Conservation (phyloP, 306 rosid genomes). For the Casuarina cunninghamiana region DNA sequence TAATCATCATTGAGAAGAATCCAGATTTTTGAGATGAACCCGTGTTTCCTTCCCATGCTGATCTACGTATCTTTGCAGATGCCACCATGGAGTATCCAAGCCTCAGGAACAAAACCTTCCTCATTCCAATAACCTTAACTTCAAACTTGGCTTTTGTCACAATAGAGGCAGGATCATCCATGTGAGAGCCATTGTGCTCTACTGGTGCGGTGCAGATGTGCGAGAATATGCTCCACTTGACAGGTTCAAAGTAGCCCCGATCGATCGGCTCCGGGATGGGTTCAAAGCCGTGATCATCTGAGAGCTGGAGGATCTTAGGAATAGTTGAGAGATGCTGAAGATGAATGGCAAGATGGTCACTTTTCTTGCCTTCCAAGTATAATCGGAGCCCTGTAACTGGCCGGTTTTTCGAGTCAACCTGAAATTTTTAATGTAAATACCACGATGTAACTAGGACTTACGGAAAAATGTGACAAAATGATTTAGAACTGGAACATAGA, state of each 20-base stretch:
- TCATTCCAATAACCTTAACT: constrained; percentile 70
- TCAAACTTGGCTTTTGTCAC: constrained; percentile 90
- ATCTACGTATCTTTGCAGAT: constrained; percentile 63
- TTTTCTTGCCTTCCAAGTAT: constrained; percentile 78
- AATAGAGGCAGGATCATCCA: constrained; percentile 61
- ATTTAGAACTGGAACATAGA: neutral
- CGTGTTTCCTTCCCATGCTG: constrained; percentile 85
- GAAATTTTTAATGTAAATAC: constrained; percentile 28
- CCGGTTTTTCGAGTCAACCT: constrained; percentile 72
- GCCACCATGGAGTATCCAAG: constrained; percentile 81
- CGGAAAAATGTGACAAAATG: neutral
- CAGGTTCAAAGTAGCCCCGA: constrained; percentile 61
- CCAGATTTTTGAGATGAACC: constrained; percentile 71
- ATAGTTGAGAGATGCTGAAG: constrained; percentile 81
- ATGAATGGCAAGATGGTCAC: constrained; percentile 74
- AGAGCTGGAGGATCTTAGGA: constrained; percentile 58
- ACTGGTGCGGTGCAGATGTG: constrained; percentile 86
- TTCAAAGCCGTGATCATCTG: constrained; percentile 49
- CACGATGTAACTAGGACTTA: neutral
- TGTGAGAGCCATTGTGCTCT: constrained; percentile 47
- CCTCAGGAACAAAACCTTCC: constrained; percentile 72
- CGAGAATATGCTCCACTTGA: constrained; percentile 80
- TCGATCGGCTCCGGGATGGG: constrained; percentile 56
- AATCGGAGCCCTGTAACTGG: constrained; percentile 85
- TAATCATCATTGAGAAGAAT: constrained; percentile 70